Conservation (phyloP, 345 rosid genomes). For the Angophora floribunda region DNA sequence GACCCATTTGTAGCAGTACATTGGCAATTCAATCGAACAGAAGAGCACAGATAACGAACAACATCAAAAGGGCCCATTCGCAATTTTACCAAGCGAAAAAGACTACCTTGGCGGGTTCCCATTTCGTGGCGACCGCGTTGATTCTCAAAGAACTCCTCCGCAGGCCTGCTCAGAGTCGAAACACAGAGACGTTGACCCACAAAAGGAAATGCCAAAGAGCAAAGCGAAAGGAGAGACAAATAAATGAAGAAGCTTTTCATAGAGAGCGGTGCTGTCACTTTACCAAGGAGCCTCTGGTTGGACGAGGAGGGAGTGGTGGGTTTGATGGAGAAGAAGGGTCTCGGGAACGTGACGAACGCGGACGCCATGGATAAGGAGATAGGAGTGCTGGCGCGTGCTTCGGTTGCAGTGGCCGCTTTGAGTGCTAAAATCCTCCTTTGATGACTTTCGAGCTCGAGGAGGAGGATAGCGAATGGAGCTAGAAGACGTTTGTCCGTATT, state of each 20-base stretch:
- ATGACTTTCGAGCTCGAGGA: not conserved
- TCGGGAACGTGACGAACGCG: conserved; percentile 36
- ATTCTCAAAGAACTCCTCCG: conserved; percentile 39
- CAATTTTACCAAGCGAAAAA: not conserved
- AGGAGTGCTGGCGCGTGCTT: not conserved
- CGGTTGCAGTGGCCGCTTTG: not conserved
- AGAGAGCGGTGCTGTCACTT: not conserved
- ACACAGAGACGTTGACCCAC: not conserved
- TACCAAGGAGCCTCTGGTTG: not conserved
- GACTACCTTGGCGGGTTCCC: conserved; percentile 79
- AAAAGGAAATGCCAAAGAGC: not conserved
- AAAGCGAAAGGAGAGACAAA: not conserved
- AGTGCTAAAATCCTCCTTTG: not conserved
- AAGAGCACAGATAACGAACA: not conserved
- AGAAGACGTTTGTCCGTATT: not conserved
- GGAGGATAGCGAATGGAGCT: not conserved
- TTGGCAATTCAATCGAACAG: not conserved
- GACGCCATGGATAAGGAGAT: conserved; percentile 38
- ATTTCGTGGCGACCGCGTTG: conserved; percentile 54
- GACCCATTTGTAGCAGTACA: not conserved
- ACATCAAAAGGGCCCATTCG: not conserved
- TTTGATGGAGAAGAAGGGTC: conserved; percentile 25
- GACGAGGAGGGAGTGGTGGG: conserved; percentile 5
- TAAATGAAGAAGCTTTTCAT: not conserved
- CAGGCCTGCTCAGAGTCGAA: conserved; percentile 14